Evolutionary conservation across 805 yeast genomes (phyloP).

Genomic region (Phaffomyces thermotolerans): DNA sequence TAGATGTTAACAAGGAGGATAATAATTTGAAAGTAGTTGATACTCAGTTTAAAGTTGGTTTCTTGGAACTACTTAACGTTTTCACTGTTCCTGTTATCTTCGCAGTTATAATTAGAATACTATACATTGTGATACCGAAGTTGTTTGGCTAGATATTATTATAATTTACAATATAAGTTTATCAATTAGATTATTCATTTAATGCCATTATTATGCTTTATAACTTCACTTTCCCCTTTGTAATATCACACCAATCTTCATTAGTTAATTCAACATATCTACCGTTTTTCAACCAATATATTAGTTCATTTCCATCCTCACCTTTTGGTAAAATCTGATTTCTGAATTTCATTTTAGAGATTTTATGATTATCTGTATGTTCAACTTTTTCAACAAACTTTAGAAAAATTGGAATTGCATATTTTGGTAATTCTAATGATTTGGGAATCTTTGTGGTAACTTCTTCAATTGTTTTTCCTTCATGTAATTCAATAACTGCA

Average conservation of each 20-base stretch:
- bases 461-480: conserved; percentile 16
- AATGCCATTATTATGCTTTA: neutral
- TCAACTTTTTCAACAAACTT: conserved; percentile 58
- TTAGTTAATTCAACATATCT: conserved; percentile 50
- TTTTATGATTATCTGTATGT: conserved; percentile 76
- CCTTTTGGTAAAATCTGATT: conserved; percentile 69
- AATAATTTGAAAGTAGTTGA: conserved; percentile 9
- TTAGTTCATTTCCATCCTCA: conserved; percentile 44
- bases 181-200: neutral
- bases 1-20: conserved; percentile 11
- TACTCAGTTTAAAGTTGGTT: conserved; percentile 17
- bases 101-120: conserved; percentile 14
- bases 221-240: conserved; percentile 14
- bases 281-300: conserved; percentile 63
- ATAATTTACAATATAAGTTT: too few relatives aligned
- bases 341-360: conserved; percentile 61
- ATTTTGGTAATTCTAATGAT: conserved; percentile 57
- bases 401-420: conserved; percentile 79
- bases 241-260: conserved; percentile 44
- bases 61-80: conserved; percentile 25
- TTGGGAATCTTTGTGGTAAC: conserved; percentile 34
- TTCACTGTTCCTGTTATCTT: conserved; percentile 26
- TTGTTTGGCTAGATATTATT: neutral
- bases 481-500: conserved; percentile 59
- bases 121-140: neutral